Evolutionary conservation across 2,329 filamentous ascomycete species (phyloP).

Genomic region (Fusarium ambrosium): DNA sequence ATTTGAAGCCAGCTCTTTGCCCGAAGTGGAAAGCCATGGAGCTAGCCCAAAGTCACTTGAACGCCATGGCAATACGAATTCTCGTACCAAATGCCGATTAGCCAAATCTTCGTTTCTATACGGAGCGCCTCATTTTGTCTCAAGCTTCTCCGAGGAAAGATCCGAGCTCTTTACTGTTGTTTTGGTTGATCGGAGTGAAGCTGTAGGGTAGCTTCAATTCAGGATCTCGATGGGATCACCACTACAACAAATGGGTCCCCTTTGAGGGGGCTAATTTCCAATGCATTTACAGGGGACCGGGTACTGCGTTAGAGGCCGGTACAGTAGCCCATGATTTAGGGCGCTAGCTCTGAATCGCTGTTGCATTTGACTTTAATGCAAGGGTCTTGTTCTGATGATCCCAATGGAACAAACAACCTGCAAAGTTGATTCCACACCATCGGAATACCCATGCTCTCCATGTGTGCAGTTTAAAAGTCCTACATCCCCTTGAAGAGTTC

Average conservation of each 20-base stretch:
- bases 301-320: background rate
- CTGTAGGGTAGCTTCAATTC: background rate
- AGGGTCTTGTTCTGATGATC: background rate
- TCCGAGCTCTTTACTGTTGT: background rate
- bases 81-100: background rate
- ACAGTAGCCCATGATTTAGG: background rate
- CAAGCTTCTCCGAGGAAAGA: background rate
- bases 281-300: background rate
- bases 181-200: background rate
- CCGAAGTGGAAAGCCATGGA: background rate
- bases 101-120: background rate
- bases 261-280: background rate
- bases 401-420: background rate
- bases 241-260: background rate
- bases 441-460: background rate
- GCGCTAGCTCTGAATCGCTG: background rate
- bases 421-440: background rate
- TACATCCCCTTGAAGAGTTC: fast-evolving
- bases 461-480: background rate
- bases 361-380: background rate
- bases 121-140: background rate
- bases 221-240: background rate
- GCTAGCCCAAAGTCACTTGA: background rate
- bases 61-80: background rate
- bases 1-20: background rate